A percentile compares a stretch with the other conserved stretches of the same genome.
Evolutionary conservation across 306 rosid genomes (phyloP).

Genomic region (Dalbergia cochinchinensis): DNA sequence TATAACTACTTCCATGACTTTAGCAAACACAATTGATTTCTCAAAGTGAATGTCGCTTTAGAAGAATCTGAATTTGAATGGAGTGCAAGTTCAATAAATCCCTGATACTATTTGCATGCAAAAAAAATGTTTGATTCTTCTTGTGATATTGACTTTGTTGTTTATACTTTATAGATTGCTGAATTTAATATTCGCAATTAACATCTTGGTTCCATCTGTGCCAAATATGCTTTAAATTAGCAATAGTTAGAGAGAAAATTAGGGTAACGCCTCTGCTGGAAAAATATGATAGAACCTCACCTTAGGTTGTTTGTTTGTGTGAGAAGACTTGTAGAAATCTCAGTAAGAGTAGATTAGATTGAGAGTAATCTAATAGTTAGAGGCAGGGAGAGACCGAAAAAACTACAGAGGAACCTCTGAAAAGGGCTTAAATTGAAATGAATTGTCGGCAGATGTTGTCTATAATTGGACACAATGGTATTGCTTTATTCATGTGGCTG

Average conservation of each 20-base stretch:
- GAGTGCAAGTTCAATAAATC: conserved; percentile 26
- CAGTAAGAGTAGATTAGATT: no score
- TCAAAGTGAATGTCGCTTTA: conserved; percentile 28
- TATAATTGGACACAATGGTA: neutral
- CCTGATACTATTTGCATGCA: neutral
- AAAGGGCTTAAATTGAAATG: neutral
- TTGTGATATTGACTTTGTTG: conserved; percentile 18
- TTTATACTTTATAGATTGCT: conserved; percentile 33
- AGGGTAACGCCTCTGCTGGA: neutral
- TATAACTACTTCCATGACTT: no score
- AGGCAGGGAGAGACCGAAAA: neutral
- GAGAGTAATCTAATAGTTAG: neutral
- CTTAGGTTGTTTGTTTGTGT: neutral
- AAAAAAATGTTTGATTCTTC: neutral
- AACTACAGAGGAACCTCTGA: neutral
- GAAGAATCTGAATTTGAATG: conserved; percentile 14
- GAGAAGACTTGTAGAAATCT: neutral
- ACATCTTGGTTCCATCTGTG: conserved; percentile 31
- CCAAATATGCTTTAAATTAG: conserved; percentile 22
- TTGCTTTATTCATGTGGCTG: neutral
- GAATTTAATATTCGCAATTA: conserved; percentile 2
- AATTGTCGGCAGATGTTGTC: neutral
- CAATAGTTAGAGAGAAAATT: neutral
- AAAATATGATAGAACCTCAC: neutral
- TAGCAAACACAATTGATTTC: no score